phyloP scores from a whole-genome alignment of 768 basidiomycete species.

The Hygrocybe punicea region DNA sequence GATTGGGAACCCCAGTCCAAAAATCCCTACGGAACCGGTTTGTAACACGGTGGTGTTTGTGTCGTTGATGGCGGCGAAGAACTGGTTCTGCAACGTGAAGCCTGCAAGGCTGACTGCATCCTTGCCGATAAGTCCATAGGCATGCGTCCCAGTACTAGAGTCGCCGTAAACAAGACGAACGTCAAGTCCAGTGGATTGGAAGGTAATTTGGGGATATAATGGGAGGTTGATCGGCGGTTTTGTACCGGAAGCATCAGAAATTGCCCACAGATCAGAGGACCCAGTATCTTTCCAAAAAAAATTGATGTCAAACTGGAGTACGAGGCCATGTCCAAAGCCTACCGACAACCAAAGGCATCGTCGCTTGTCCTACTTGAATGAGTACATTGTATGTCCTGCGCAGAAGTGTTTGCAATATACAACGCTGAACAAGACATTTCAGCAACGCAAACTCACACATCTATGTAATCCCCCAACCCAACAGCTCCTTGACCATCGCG shows the following conservation, averaged over 20 bases:
- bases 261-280: conserved; percentile 74
- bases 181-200: conserved; percentile 47
- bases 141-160: conserved; percentile 66
- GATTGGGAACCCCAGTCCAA: conserved; percentile 72
- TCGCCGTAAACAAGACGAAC: conserved; percentile 64
- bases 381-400: conserved; percentile 62
- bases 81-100: conserved; percentile 48
- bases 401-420: neutral
- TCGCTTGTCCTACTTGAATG: conserved; percentile 51
- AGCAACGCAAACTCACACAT: conserved; percentile 4
- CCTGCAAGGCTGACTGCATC: conserved; percentile 57
- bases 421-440: too few relatives aligned
- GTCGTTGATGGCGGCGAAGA: conserved; percentile 61
- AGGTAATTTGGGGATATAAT: conserved; percentile 50
- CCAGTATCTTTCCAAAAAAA: conserved; percentile 56
- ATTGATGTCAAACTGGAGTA: neutral
- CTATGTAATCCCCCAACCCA: conserved; percentile 7
- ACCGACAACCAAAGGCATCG: conserved; percentile 62
- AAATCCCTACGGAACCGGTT: conserved; percentile 60
- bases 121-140: conserved; percentile 58
- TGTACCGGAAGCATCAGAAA: conserved; percentile 54
- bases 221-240: conserved; percentile 40
- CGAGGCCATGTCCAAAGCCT: conserved; percentile 10
- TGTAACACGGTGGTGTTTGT: conserved; percentile 64
- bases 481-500: neutral